phyloP scores from a whole-genome alignment of 1,139 yeast genomes.

The Magnusiomyces starmeri region DNA sequence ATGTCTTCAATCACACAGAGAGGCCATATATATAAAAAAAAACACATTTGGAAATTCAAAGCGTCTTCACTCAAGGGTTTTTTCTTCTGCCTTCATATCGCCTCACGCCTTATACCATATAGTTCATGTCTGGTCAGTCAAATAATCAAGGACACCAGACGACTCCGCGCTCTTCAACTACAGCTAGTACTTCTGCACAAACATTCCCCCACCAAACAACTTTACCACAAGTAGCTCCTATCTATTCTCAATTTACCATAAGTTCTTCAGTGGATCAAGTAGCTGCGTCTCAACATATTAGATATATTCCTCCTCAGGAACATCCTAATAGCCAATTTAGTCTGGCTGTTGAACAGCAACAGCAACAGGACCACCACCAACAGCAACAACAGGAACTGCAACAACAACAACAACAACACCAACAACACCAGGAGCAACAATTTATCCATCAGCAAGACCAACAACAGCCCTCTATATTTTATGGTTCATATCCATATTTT shows the following conservation, averaged over 20 bases:
- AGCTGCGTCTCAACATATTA: not conserved
- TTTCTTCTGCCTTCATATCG: not conserved
- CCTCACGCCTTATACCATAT: not conserved
- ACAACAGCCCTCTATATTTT: too few relatives aligned
- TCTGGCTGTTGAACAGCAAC: too few relatives aligned
- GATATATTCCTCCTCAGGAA: not conserved
- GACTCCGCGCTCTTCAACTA: not conserved
- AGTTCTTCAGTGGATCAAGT: not conserved
- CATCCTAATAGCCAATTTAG: too few relatives aligned
- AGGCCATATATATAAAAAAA: not conserved
- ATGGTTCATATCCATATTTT: too few relatives aligned
- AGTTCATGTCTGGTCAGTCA: slow-evolving; percentile 3
- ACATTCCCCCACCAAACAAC: not conserved
- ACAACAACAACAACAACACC: not conserved
- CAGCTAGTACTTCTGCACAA: not conserved
- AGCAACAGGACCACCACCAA: not conserved
- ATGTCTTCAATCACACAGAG: not conserved
- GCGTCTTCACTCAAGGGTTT: not conserved
- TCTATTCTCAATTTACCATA: not conserved
- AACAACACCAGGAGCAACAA: not conserved
- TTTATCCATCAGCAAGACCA: not conserved
- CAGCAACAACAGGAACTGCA: not conserved
- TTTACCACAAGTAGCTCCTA: not conserved
- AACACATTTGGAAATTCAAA: not conserved
- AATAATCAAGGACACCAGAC: slow-evolving; percentile 3